Evolutionary conservation across 768 basidiomycete species (phyloP), one percentile per base, ranked within the genome.

Genomic region (Tricholoma flavovirens): DNA sequence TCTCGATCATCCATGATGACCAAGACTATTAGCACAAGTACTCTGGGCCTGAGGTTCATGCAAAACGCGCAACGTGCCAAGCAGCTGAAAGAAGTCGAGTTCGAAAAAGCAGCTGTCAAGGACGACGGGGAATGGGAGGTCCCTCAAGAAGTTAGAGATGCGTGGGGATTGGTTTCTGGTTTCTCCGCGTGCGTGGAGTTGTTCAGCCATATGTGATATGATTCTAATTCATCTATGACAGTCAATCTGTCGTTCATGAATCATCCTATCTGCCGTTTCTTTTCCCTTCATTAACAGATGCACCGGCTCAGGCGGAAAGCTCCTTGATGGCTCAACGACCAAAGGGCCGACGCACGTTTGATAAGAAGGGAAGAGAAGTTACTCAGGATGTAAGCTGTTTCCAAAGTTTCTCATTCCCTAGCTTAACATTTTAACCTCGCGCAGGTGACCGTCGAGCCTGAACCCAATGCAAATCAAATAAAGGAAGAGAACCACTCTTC

Each of bases 111-210:
- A 2, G 76, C 76, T 61, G 74, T 84, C 24, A 75, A 79, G 62
- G 84, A 87, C 64, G 83, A 85, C 51, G 83, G 77, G 0, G 74
- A 84, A 64, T 88, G 86, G 86, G 79, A 83, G 61, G 74, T 88
- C 8, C 69, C 81, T 14, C 67, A 75, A 55, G 78, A 79, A 40
- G 68, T 81, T 12, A 73, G 74, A 59, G 77, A 83, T 40, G 77
- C 81, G 1, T 87, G 85, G 85, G 74, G 72, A 6, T 45, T 63
- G 8, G 55, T 43, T 30, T 53, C 62, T 35, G 51, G 60, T 32
- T 61, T 57, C 33, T 63, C 57, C 59, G 54, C 58, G 65, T 61
- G 45, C 54, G 69, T 66, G 57, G 49, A 51, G 55, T 51, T 58
- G 8, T 56, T 56, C 56, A 21, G 32, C 56, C 46, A 15, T 24